Evolutionary conservation across 2,329 filamentous ascomycete species (phyloP), one percentile per base, ranked within the genome.

Genomic region (Scorias spongiosa): DNA sequence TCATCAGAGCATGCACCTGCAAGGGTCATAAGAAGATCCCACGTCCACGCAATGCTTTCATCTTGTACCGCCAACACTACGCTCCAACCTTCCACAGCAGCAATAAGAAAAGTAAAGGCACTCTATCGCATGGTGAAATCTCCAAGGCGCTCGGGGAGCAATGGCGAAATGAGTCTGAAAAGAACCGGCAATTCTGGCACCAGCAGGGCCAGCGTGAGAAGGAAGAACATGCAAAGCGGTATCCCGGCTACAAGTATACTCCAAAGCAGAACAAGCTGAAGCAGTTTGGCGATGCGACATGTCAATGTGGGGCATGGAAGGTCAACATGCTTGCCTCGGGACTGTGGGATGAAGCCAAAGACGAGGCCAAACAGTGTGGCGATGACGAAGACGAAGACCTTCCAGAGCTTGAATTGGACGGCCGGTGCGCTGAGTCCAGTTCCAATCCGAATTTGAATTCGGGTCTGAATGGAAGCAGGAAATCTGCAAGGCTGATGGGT

Each of bases 31-130:
- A 15, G 12, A 17, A 40, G 14, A 40, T 40, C 38, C 38, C 38
- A 7, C 38, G 38, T 18, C 38, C 38, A 18, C 38, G 38, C 38
- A 40, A 40, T 18, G 38, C 38, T 28, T 40, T 40, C 38, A 40
- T 40, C 20, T 18, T 17, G 14, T 40, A 18, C 20, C 38, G 38
- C 38, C 14, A 28, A 12, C 11, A 14, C 38, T 20, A 40, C 17
- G 11, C 14, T 28, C 14, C 14, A 15, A 18, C 12, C 12, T 18
- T 14, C 38, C 11, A 12, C 12, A 11, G 5, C 11, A 11, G 12
- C 12, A 37, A 37, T n/a, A 37, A 37, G 20, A 26, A 26, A 7
- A 26, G 7, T 7, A 26, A 26, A 26, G 20, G 20, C 4, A 9
- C 12, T 15, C 15, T 36, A 15, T 36, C 12, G 5, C 38, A 40